These are phyloP conservation scores for Colletotrichum trifolii DNA, from an alignment of 2,329 filamentous ascomycete species.

Conservation along the genomic window DNA sequence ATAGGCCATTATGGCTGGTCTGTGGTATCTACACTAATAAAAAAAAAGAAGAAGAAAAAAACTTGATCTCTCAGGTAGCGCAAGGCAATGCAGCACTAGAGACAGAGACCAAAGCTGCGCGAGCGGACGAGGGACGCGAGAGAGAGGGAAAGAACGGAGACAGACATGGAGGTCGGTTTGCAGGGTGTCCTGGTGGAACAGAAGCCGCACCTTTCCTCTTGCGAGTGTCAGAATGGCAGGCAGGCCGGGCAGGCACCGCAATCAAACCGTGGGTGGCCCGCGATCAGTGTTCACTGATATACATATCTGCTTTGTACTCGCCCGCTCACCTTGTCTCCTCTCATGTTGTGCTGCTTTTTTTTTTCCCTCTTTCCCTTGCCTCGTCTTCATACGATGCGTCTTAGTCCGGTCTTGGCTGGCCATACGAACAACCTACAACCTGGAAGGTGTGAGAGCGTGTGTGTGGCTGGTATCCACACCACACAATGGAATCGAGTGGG, in stretches of 20 bases:
- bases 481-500: constrained; percentile 7
- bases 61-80: neutral
- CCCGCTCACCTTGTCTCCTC: too few species aligned
- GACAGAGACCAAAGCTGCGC: too few species aligned
- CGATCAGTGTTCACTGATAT: constrained; percentile 10
- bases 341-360: constrained; percentile 1
- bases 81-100: neutral
- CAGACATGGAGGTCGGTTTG: constrained; percentile 2
- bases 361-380: constrained; percentile 20
- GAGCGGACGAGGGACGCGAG: too few species aligned
- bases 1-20: neutral
- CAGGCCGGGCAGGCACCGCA: constrained; percentile 17
- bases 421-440: constrained; percentile 21
- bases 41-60: neutral
- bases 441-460: neutral
- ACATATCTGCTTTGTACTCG: constrained; percentile 6
- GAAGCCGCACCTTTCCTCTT: constrained; percentile 35
- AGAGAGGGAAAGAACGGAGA: too few species aligned
- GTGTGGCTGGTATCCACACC: constrained; percentile 34
- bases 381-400: constrained; percentile 24
- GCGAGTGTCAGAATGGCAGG: constrained; percentile 15
- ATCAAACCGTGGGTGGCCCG: neutral
- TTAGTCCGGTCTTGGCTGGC: constrained; percentile 29
- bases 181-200: constrained; percentile 34
- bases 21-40: too few species aligned